Evolutionary conservation across 257 asterid species (phyloP).

Genomic region (Nicotiana paniculata): DNA sequence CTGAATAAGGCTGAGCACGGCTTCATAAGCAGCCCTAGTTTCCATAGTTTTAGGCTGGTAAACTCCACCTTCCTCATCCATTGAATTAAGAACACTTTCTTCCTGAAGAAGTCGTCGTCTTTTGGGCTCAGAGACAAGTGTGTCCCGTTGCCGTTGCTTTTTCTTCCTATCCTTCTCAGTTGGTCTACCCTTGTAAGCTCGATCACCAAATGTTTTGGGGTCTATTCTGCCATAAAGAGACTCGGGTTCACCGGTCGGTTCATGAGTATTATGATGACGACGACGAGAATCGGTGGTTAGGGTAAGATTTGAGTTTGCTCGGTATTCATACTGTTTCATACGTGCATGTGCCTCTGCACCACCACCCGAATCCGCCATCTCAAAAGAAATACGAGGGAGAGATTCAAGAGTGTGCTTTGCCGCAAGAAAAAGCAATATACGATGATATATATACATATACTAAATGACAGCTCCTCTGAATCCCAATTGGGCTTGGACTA

Average conservation of each 20-base stretch:
- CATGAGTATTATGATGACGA: constrained; percentile 39
- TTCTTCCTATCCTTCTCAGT: constrained; percentile 31
- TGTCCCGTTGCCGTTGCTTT: constrained; percentile 20
- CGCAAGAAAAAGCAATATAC: no score
- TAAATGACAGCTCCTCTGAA: no score
- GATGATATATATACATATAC: no score
- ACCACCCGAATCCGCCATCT: constrained; percentile 12
- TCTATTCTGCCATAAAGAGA: constrained; percentile 35
- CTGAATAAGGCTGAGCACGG: constrained; percentile 32
- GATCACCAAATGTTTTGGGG: constrained; percentile 35
- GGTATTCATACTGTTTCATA: constrained; percentile 36
- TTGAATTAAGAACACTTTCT: constrained; percentile 27
- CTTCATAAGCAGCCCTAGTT: constrained; percentile 40
- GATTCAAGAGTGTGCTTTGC: no score
- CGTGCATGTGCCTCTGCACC: constrained; percentile 50
- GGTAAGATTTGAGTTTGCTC: constrained; percentile 42
- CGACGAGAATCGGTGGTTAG: constrained; percentile 36
- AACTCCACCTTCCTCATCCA: constrained; percentile 24
- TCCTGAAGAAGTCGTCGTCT: constrained; percentile 22
- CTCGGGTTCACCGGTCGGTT: constrained; percentile 46
- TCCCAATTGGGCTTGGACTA: no score
- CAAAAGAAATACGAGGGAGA: no score
- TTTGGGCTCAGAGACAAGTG: constrained; percentile 17
- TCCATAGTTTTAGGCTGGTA: constrained; percentile 39
- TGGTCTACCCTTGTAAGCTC: constrained; percentile 29